phyloP scores from a whole-genome alignment of 352 stramenopile species.

The Vaucheria bursata region DNA sequence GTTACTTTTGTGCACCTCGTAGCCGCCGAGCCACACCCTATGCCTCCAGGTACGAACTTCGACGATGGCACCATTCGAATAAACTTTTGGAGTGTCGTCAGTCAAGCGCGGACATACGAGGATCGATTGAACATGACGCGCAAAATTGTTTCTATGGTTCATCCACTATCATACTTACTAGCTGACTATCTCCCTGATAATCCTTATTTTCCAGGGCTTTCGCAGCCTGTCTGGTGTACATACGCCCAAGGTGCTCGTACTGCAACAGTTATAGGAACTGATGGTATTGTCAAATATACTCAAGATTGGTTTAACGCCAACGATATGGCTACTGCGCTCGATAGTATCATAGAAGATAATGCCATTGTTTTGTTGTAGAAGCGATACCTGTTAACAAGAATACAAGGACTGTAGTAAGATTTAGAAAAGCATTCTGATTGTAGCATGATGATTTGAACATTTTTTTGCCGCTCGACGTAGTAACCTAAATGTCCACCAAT shows the following conservation, averaged over 20 bases:
- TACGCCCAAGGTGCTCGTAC: conserved; percentile 29
- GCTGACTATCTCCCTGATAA: conserved; percentile 23
- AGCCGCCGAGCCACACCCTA: conserved; percentile 33
- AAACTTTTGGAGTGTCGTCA: conserved; percentile 37
- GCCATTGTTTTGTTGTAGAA: too few species aligned
- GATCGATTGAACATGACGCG: conserved; percentile 20
- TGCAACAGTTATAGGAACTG: conserved; percentile 14
- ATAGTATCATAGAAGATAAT: too few species aligned
- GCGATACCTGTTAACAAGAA: too few species aligned
- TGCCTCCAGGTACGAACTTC: conserved; percentile 27
- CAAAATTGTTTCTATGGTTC: background rate
- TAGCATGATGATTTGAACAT: too few species aligned
- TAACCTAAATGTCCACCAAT: too few species aligned
- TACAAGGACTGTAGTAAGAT: too few species aligned
- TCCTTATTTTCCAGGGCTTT: conserved; percentile 19
- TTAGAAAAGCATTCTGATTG: too few species aligned
- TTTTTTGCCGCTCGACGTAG: too few species aligned
- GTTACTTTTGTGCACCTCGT: conserved; percentile 35
- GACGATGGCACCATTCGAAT: conserved; percentile 10
- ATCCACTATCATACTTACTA: conserved; percentile 23
- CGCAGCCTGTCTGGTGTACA: conserved; percentile 38
- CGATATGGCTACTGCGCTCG: background rate
- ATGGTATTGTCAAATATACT: conserved; percentile 18
- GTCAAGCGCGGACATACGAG: conserved; percentile 20
- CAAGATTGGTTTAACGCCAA: conserved; percentile 26